Percentiles rank a stretch among this genome's conserved stretches.
Conservation (phyloP, 2,329 filamentous ascomycete genomes). For the Exutisphaerella laricina region DNA sequence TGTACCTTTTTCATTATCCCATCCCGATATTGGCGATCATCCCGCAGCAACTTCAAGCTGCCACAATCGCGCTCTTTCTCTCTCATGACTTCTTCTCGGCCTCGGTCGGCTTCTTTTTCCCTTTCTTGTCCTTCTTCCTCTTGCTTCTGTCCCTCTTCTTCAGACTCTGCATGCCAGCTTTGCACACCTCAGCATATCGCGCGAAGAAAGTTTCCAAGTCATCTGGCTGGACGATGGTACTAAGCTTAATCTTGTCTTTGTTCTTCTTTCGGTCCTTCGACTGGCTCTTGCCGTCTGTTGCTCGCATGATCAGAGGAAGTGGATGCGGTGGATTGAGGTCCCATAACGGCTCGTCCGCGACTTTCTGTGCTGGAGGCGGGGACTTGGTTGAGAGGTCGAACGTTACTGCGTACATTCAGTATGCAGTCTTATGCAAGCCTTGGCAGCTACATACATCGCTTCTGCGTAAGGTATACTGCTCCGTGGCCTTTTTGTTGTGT, state of each 20-base stretch:
- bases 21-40: too few species aligned
- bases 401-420: constrained; percentile 29
- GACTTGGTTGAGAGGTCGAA: constrained; percentile 41
- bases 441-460: constrained; percentile 53
- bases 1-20: too few species aligned
- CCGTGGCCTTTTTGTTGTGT: constrained; percentile 66
- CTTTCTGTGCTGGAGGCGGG: constrained; percentile 32
- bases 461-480: constrained; percentile 69
- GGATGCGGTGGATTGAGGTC: constrained; percentile 56
- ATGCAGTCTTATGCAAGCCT: neutral
- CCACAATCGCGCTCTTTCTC: too few species aligned
- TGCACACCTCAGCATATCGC: constrained; percentile 85
- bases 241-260: constrained; percentile 66
- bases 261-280: constrained; percentile 45
- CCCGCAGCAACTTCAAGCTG: too few species aligned
- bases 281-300: constrained; percentile 64
- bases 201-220: constrained; percentile 75
- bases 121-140: constrained; percentile 72
- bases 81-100: constrained; percentile 21
- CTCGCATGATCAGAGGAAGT: constrained; percentile 72
- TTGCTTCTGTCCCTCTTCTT: constrained; percentile 93
- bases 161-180: constrained; percentile 76
- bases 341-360: constrained; percentile 50
- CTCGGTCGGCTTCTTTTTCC: constrained; percentile 52
- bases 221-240: constrained; percentile 72